A percentile compares a stretch with the other conserved stretches of the same genome.
These are phyloP conservation scores for Neurospora tetrasperma DNA, from an alignment of 495 filamentous ascomycete genomes.

Conservation along the genomic window DNA sequence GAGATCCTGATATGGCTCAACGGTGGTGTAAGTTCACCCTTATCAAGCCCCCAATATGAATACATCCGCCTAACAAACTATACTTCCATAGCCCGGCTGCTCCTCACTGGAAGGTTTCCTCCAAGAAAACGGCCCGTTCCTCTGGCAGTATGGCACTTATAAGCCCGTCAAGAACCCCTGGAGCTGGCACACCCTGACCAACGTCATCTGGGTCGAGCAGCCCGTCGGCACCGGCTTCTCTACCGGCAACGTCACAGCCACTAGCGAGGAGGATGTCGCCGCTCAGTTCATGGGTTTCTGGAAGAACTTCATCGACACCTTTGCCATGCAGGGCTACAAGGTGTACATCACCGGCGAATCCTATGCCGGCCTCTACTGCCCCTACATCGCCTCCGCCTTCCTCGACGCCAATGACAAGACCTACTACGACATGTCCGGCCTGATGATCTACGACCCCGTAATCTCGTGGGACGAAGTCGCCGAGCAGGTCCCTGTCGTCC, in stretches of 20 bases:
- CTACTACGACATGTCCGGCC: conserved; percentile 57
- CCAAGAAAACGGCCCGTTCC: conserved; percentile 68
- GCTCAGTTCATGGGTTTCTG: conserved; percentile 61
- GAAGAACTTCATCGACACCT: conserved; percentile 59
- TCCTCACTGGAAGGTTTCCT: conserved; percentile 59
- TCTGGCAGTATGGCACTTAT: conserved; percentile 61
- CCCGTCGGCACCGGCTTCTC: conserved; percentile 69
- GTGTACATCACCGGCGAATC: conserved; percentile 63
- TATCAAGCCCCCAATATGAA: neutral
- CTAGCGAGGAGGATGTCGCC: conserved; percentile 53
- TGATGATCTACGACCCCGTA: conserved; percentile 61
- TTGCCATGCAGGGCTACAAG: conserved; percentile 49
- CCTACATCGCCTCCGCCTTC: conserved; percentile 70
- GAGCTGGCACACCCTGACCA: conserved; percentile 64
- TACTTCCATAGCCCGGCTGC: conserved; percentile 42
- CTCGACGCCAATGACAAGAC: conserved; percentile 54
- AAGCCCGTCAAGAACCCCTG: conserved; percentile 55
- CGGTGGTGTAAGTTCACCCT: conserved; percentile 40
- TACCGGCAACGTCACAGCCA: conserved; percentile 50
- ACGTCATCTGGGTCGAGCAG: conserved; percentile 67
- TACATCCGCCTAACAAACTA: too few relatives aligned
- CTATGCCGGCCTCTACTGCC: conserved; percentile 68
- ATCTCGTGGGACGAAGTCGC: conserved; percentile 43
- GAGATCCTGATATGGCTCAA: conserved; percentile 70
- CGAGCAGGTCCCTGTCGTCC: conserved; percentile 45